Percentiles rank a stretch among this genome's conserved stretches.
phyloP scores from a whole-genome alignment of 2,329 filamentous ascomycete species.

The Sporothrix brunneoviolacea region DNA sequence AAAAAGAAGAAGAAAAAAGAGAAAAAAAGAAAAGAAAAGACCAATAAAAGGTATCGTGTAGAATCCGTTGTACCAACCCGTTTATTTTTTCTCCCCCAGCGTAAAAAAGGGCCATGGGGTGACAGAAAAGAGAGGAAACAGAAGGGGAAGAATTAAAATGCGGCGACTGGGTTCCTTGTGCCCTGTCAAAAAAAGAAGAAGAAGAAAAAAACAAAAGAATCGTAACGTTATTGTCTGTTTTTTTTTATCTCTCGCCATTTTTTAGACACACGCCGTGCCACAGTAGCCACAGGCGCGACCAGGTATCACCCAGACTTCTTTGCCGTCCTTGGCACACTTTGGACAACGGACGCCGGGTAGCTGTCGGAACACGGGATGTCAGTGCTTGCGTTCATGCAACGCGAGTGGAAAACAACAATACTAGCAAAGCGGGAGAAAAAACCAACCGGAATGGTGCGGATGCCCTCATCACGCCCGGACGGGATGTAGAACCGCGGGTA shows the following conservation, averaged over 20 bases:
- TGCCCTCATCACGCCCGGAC: constrained; percentile 8
- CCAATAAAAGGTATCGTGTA: neutral
- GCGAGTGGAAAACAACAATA: neutral
- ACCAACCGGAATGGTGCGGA: constrained; percentile 15
- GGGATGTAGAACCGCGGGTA: constrained; percentile 6
- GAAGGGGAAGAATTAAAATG: neutral
- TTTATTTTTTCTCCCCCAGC: too few relatives aligned
- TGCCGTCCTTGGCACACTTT: constrained; percentile 20
- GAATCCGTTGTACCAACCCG: too few relatives aligned
- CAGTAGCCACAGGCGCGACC: constrained; percentile 22
- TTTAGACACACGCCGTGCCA: constrained; percentile 18
- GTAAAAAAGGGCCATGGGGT: too few relatives aligned
- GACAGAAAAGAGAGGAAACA: neutral
- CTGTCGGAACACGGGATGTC: constrained; percentile 6
- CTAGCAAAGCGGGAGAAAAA: neutral
- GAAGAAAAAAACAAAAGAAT: neutral
- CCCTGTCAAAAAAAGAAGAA: neutral
- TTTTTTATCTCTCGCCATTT: neutral
- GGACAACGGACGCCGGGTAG: constrained; percentile 22
- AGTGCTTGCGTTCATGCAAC: too few relatives aligned
- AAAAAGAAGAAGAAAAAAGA: neutral
- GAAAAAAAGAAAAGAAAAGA: neutral
- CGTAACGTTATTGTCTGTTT: too few relatives aligned
- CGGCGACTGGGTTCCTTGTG: too few relatives aligned
- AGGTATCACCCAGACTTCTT: constrained; percentile 22